Base-by-base conservation (phyloP, 2,329 filamentous ascomycete genomes). In the Fusarium redolens region DNA sequence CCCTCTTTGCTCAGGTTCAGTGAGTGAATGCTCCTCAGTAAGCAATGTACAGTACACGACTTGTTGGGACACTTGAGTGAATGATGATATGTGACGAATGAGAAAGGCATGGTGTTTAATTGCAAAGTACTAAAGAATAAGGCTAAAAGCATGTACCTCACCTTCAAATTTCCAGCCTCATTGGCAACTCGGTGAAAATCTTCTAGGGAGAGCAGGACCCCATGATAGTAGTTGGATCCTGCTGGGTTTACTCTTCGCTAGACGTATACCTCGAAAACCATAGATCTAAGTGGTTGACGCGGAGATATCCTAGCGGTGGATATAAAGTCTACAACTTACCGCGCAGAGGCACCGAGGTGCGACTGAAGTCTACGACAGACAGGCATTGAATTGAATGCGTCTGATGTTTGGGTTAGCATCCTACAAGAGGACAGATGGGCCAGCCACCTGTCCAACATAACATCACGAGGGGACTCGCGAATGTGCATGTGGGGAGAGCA, bases 181-280 rank as follows among this genome's bases (percentile, higher is more conserved):
- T 87, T 70, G 85, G 85, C 79, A 81, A 81, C 89, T 90, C 86
- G 84, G 86, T 81, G 89, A 89, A 90, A 91, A 91, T 96, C 93
- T 96, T 93, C 92, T 91, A 92, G 91, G 86, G 86, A 95, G 92
- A 88, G 83, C 83, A 82, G 80, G 82, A 83, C 83, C 85, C 77
- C 79, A 84, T 89, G 85, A 88, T 82, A 86, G 82, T 79, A 77
- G 74, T 73, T 70, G 77, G 77, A 81, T 82, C 78, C 79, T 80
- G 79, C 83, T 82, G 77, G 81, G 79, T 84, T 96, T 88, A 78
- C 83, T 97, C 87, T 97, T 88, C 93, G 94, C 94, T 90, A 95
- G 89, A 90, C 91, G 93, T 97, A 91, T 97, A 97, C 92, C 94
- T 94, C 90, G 90, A 90, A 88, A 92, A 90, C 92, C 93, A 94